Conservation (phyloP, 805 yeast species). For the Komagataella phaffii region DNA sequence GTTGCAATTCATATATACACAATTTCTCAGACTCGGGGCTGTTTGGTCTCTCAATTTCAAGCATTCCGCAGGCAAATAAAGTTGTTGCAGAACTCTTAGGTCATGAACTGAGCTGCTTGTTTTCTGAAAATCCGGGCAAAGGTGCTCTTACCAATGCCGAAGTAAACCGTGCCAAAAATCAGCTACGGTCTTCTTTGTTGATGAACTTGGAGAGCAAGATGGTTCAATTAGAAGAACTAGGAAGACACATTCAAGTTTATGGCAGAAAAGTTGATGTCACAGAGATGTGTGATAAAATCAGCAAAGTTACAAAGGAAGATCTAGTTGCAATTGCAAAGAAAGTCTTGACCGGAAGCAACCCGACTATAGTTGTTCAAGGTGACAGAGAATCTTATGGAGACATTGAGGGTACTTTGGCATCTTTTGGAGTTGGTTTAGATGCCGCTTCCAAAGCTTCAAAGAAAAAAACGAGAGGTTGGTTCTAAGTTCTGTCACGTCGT, state of each 20-base stretch:
- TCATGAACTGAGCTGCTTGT: constrained; percentile 35
- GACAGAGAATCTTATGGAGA: constrained; percentile 80
- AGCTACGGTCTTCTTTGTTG: constrained; percentile 70
- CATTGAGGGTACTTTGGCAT: constrained; percentile 45
- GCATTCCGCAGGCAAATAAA: constrained; percentile 78
- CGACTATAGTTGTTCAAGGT: constrained; percentile 89
- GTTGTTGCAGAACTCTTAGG: constrained; percentile 72
- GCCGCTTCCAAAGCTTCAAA: neutral
- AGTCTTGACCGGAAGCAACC: constrained; percentile 59
- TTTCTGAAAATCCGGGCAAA: constrained; percentile 31
- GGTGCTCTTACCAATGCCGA: constrained; percentile 60
- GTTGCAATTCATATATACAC: constrained; percentile 79
- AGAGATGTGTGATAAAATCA: constrained; percentile 76
- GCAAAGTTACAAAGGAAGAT: constrained; percentile 51
- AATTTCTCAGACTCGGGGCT: constrained; percentile 83
- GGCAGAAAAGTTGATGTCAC: constrained; percentile 59
- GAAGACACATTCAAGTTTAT: constrained; percentile 84
- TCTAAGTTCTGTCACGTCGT: neutral
- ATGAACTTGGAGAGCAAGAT: constrained; percentile 90
- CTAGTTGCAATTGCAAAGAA: constrained; percentile 61
- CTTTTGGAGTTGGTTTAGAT: constrained; percentile 56
- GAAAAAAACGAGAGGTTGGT: neutral
- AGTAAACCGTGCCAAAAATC: constrained; percentile 84
- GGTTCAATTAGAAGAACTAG: constrained; percentile 92
- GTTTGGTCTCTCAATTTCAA: constrained; percentile 78